phyloP scores from a whole-genome alignment of 2,329 filamentous ascomycete species.

The Lasiodiplodia sp. region DNA sequence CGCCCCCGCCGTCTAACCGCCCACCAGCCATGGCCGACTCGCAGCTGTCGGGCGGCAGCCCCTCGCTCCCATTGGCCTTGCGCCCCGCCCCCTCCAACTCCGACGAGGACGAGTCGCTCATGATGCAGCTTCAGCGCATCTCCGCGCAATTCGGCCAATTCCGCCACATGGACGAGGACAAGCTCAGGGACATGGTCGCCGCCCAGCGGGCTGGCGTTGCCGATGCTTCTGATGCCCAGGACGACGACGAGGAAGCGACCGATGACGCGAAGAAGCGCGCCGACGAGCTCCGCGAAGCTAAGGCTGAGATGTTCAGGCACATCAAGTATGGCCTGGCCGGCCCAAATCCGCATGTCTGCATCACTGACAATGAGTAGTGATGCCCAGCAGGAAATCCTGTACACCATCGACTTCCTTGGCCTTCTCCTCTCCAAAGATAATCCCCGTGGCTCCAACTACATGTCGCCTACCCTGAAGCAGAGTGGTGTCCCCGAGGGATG shows the following conservation, averaged over 20 bases:
- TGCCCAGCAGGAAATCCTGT: constrained; percentile 67
- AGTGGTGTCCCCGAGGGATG: constrained; percentile 74
- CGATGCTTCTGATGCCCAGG: constrained; percentile 53
- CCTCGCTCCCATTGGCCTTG: constrained; percentile 61
- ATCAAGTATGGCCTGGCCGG: constrained; percentile 43
- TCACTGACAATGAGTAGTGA: constrained; percentile 39
- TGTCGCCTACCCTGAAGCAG: constrained; percentile 75
- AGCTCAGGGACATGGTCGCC: constrained; percentile 73
- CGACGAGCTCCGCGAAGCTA: constrained; percentile 50
- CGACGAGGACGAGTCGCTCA: constrained; percentile 65
- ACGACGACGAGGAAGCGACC: constrained; percentile 52
- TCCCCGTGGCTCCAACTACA: constrained; percentile 74
- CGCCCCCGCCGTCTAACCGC: background rate
- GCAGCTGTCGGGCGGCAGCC: constrained; percentile 38
- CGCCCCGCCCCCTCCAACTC: constrained; percentile 63
- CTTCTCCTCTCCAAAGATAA: constrained; percentile 82
- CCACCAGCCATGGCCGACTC: constrained; percentile 16
- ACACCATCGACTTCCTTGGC: constrained; percentile 83
- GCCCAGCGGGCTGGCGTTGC: constrained; percentile 51
- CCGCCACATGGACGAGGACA: constrained; percentile 76
- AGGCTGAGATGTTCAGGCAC: constrained; percentile 51
- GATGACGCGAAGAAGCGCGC: constrained; percentile 47
- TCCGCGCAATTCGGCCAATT: constrained; percentile 82
- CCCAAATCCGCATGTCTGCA: background rate
- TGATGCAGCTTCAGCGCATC: constrained; percentile 79